phyloP scores from a whole-genome alignment of 257 asterid genomes.

The Jacaranda copaia region DNA sequence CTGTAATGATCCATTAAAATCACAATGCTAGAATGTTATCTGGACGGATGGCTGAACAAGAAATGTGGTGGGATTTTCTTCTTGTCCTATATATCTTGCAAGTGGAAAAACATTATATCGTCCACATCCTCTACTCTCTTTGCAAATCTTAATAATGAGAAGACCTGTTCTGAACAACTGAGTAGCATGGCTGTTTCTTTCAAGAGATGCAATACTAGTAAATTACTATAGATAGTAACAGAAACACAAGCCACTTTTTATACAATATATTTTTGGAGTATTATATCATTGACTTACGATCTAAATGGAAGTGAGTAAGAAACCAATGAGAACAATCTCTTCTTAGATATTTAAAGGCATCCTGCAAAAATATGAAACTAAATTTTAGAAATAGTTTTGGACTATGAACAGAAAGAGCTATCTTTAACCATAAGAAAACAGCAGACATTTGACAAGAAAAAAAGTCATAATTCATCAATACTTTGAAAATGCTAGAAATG shows the following conservation, averaged over 20 bases:
- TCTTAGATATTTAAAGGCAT: constrained; percentile 84
- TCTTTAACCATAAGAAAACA: neutral
- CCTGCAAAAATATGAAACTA: constrained; percentile 62
- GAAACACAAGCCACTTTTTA: constrained; percentile 7
- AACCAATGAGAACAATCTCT: constrained; percentile 96
- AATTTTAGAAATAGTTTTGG: constrained; percentile 5
- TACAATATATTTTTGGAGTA: neutral
- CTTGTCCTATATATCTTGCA: neutral
- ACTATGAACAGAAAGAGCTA: constrained; percentile 10
- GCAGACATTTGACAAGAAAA: neutral
- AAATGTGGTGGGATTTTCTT: neutral
- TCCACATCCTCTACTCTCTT: constrained; percentile 14
- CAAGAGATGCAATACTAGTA: neutral
- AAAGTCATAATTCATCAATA: constrained; percentile 7
- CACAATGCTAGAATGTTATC: neutral
- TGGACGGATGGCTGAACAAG: neutral
- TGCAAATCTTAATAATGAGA: constrained; percentile 6
- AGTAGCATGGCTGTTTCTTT: neutral
- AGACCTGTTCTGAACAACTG: neutral
- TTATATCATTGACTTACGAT: constrained; percentile 74
- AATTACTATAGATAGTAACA: constrained; percentile 13
- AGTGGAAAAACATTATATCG: neutral
- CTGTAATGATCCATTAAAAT: neutral
- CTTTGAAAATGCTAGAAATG: constrained; percentile 9
- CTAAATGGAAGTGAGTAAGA: constrained; percentile 93